A percentile compares a stretch with the other conserved stretches of the same genome.
phyloP scores from a whole-genome alignment of 2,329 filamentous ascomycete species.

The Claviceps sp. region DNA sequence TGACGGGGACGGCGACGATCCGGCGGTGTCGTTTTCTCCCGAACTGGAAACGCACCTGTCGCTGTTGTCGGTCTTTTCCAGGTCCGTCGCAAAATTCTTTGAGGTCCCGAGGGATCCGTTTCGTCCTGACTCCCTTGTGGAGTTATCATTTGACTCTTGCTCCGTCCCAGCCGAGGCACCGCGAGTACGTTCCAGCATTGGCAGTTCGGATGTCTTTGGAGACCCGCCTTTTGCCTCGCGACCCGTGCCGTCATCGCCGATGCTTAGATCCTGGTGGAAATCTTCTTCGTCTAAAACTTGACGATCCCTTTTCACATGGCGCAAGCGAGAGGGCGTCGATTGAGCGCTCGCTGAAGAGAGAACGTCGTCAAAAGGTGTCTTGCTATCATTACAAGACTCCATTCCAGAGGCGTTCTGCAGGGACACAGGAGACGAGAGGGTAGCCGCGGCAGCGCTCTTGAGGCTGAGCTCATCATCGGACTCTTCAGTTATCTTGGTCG shows the following conservation, averaged over 20 bases:
- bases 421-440: conserved; percentile 16
- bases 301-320: background rate
- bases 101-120: background rate
- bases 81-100: background rate
- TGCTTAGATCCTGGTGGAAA: background rate
- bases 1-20: background rate
- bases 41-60: background rate
- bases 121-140: background rate
- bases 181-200: background rate
- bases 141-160: background rate
- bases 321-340: background rate
- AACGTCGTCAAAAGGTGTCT: background rate
- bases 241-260: background rate
- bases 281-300: background rate
- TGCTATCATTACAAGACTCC: background rate
- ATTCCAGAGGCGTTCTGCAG: conserved; percentile 5
- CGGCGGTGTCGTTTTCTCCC: background rate
- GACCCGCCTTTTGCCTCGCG: background rate
- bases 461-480: conserved; percentile 8
- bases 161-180: background rate
- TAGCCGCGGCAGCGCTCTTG: conserved; percentile 9
- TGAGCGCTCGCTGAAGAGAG: background rate
- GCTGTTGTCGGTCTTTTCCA: background rate
- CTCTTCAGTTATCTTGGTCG: background rate
- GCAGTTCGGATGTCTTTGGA: background rate